Conservation (phyloP, 495 filamentous ascomycete species). For the Amorphotheca resinae region DNA sequence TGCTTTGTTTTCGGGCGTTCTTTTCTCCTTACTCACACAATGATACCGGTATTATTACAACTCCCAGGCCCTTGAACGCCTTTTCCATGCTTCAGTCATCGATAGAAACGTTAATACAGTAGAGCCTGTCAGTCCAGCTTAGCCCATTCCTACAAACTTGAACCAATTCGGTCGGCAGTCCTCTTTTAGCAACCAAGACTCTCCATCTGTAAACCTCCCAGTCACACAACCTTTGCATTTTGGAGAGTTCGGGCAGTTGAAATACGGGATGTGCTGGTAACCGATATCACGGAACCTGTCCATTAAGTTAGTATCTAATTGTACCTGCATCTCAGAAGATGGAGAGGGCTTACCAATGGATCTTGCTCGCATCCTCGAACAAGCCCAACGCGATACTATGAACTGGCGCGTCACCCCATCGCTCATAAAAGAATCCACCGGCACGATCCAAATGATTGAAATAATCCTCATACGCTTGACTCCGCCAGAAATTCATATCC, state of each 20-base stretch:
- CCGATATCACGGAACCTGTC: slow-evolving; percentile 96
- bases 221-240: slow-evolving; percentile 85
- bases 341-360: slow-evolving; percentile 70
- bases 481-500: slow-evolving; percentile 89
- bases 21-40: too few relatives aligned
- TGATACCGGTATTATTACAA: too few relatives aligned
- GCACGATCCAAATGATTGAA: slow-evolving; percentile 91
- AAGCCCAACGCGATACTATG: slow-evolving; percentile 91
- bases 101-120: slow-evolving; percentile 6
- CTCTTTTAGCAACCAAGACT: slow-evolving; percentile 69
- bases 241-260: slow-evolving; percentile 93
- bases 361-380: slow-evolving; percentile 79
- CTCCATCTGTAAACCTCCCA: slow-evolving; percentile 83
- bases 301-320: slow-evolving; percentile 9
- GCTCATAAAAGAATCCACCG: slow-evolving; percentile 97
- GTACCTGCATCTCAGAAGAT: not conserved
- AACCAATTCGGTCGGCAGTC: slow-evolving; percentile 97
- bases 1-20: too few relatives aligned
- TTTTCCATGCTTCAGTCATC: not conserved
- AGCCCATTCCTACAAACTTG: slow-evolving; percentile 80
- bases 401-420: slow-evolving; percentile 97
- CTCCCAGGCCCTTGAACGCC: not conserved
- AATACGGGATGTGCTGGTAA: slow-evolving; percentile 96
- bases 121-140: too few relatives aligned
- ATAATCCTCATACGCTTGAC: slow-evolving; percentile 83